Conservation (phyloP, 306 rosid species). For the Crotalaria pallida region DNA sequence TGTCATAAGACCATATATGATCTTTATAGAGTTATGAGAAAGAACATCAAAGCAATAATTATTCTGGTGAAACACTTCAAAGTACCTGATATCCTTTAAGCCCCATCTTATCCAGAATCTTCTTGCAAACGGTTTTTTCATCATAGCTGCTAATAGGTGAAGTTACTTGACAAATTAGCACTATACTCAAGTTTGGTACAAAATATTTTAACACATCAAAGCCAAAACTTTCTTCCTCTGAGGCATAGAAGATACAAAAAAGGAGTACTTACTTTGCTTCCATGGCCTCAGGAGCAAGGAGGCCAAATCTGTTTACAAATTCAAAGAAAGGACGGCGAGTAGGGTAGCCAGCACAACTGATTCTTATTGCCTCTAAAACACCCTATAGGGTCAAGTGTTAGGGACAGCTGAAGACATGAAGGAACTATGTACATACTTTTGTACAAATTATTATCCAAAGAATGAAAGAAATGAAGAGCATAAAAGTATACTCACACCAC, state of each 20-base stretch:
- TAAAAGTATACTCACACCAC: constrained; percentile 81
- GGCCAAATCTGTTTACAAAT: constrained; percentile 79
- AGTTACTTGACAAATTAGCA: constrained; percentile 29
- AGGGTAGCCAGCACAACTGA: constrained; percentile 98
- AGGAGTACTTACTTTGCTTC: constrained; percentile 67
- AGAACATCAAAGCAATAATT: background rate
- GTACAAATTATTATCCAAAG: constrained; percentile 11
- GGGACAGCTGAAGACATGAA: constrained; percentile 5
- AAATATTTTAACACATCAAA: constrained; percentile 14
- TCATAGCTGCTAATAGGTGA: constrained; percentile 54
- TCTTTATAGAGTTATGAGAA: background rate
- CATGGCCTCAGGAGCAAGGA: constrained; percentile 70
- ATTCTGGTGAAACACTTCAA: constrained; percentile 19
- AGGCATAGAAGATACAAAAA: constrained; percentile 20
- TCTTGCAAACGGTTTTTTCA: constrained; percentile 72
- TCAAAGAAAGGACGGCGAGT: constrained; percentile 89
- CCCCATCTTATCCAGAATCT: constrained; percentile 81
- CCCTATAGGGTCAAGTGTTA: constrained; percentile 52
- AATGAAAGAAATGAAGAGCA: constrained; percentile 26
- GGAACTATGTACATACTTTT: constrained; percentile 11
- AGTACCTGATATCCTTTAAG: constrained; percentile 94
- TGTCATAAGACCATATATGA: constrained; percentile 4
- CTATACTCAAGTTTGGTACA: constrained; percentile 15
- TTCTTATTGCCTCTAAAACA: constrained; percentile 97
- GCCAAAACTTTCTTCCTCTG: constrained; percentile 3